These are phyloP conservation scores for Gleditsia sinensis DNA, from an alignment of 306 rosid genomes.

Conservation along the genomic window DNA sequence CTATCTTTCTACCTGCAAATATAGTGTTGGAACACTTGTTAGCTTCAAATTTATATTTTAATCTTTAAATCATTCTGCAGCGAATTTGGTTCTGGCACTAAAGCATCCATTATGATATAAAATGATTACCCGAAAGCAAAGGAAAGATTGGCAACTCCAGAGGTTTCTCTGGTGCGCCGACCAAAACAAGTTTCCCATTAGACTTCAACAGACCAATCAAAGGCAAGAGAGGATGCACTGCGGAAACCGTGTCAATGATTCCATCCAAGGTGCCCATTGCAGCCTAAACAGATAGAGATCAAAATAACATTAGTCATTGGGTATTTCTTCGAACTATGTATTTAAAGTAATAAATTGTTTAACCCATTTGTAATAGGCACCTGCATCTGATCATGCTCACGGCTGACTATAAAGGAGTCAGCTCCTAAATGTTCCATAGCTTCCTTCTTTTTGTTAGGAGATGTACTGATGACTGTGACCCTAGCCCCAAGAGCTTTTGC, in stretches of 20 bases:
- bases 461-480: slow-evolving; percentile 31
- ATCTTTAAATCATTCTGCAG: background rate
- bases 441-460: slow-evolving; percentile 30
- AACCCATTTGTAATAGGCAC: background rate
- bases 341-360: background rate
- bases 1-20: slow-evolving; percentile 25
- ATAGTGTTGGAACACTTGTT: background rate
- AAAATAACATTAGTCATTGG: too few species aligned
- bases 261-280: slow-evolving; percentile 41
- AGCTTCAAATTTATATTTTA: too few species aligned
- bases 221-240: background rate
- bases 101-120: background rate
- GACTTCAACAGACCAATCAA: background rate
- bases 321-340: background rate
- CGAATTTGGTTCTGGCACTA: background rate
- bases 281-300: background rate
- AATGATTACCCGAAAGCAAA: slow-evolving; percentile 10
- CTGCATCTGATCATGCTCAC: slow-evolving; percentile 29
- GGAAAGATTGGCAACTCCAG: slow-evolving; percentile 39
- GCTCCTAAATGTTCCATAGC: slow-evolving; percentile 39
- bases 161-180: slow-evolving; percentile 43
- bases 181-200: slow-evolving; percentile 41
- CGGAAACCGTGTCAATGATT: slow-evolving; percentile 31
- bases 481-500: too few species aligned
- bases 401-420: slow-evolving; percentile 37